Conservation (phyloP, 2,329 filamentous ascomycete genomes). For the Arthrobotrys megalospora region DNA sequence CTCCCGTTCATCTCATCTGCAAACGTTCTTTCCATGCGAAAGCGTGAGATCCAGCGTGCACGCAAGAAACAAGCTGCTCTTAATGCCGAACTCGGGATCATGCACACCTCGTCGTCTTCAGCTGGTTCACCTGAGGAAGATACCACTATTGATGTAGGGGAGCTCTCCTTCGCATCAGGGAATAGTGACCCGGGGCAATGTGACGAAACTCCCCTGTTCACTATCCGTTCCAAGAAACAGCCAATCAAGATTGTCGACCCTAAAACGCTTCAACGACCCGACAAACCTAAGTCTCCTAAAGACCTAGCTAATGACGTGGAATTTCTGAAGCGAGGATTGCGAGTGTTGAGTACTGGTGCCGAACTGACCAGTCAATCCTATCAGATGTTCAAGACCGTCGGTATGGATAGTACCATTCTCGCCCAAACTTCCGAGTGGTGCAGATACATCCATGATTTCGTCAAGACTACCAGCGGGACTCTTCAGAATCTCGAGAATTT, state of each 20-base stretch:
- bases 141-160: constrained; percentile 17
- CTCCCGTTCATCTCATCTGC: constrained; percentile 50
- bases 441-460: constrained; percentile 19
- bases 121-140: constrained; percentile 4
- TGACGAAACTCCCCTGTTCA: constrained; percentile 49
- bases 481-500: constrained; percentile 26
- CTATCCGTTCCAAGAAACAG: constrained; percentile 54
- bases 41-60: constrained; percentile 28
- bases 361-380: constrained; percentile 46
- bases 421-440: constrained; percentile 44
- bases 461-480: constrained; percentile 6
- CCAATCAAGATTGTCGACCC: constrained; percentile 58
- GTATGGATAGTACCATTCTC: constrained; percentile 49
- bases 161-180: constrained; percentile 53
- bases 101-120: constrained; percentile 13
- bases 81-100: constrained; percentile 30
- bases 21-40: constrained; percentile 43
- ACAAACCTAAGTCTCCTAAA: constrained; percentile 56
- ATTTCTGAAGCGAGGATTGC: constrained; percentile 56
- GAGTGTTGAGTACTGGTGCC: constrained; percentile 44
- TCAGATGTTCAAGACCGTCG: constrained; percentile 45
- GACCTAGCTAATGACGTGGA: constrained; percentile 60
- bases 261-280: constrained; percentile 46
- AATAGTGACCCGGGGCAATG: constrained; percentile 53
- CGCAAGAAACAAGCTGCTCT: constrained; percentile 9